These are phyloP conservation scores for Neofusicoccum parvum DNA, from an alignment of 2,329 filamentous ascomycete species.

Conservation along the genomic window DNA sequence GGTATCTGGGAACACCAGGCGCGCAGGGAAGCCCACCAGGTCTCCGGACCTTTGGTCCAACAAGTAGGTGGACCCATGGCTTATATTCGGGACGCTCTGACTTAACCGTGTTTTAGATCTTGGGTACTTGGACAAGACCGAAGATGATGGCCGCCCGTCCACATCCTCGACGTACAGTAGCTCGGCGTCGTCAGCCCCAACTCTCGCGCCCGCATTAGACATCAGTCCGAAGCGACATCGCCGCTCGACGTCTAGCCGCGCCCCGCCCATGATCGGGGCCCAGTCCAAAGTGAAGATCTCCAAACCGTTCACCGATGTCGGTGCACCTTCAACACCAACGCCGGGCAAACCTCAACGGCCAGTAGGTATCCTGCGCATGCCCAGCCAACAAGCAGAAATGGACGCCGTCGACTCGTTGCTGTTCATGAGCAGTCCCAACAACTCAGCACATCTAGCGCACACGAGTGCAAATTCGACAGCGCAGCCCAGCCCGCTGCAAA, in stretches of 20 bases:
- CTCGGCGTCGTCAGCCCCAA: constrained; percentile 25
- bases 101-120: neutral
- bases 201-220: constrained; percentile 38
- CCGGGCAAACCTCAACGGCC: constrained; percentile 38
- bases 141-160: constrained; percentile 32
- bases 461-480: constrained; percentile 20
- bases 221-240: constrained; percentile 37
- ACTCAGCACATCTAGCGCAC: constrained; percentile 52
- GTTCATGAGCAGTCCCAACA: constrained; percentile 79
- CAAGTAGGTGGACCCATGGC: neutral
- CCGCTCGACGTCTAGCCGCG: constrained; percentile 36
- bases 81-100: neutral
- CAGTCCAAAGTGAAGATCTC: constrained; percentile 30
- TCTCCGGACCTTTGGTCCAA: constrained; percentile 10
- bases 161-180: constrained; percentile 34
- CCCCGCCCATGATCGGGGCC: constrained; percentile 35
- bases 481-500: constrained; percentile 33
- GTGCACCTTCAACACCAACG: constrained; percentile 31
- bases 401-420: constrained; percentile 79
- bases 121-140: constrained; percentile 26
- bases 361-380: constrained; percentile 63
- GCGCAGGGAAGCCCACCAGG: neutral
- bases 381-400: constrained; percentile 72
- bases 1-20: constrained; percentile 35
- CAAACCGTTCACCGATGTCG: constrained; percentile 23